A percentile compares a stretch with the other conserved stretches of the same genome.
phyloP scores from a whole-genome alignment of 2,329 filamentous ascomycete genomes.

The Pleurostoma richardsiae region DNA sequence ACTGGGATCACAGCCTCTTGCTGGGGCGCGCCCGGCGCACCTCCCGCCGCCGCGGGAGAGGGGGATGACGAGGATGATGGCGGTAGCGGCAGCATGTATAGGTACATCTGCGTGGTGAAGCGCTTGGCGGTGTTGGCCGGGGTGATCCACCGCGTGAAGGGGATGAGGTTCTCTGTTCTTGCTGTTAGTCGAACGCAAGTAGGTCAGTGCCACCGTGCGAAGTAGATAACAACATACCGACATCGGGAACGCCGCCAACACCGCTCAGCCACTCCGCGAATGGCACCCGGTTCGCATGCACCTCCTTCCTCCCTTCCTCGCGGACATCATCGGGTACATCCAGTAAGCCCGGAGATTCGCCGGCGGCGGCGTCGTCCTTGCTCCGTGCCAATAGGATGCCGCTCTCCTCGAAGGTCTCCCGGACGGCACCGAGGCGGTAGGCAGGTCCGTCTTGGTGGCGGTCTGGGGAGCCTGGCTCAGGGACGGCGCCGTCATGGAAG shows the following conservation, averaged over 20 bases:
- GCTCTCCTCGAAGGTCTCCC: conserved; percentile 94
- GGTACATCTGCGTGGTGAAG: conserved; percentile 95
- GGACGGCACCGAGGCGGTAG: conserved; percentile 78
- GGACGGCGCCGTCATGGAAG: conserved; percentile 65
- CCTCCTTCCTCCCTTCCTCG: conserved; percentile 59
- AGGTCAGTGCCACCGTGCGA: not conserved
- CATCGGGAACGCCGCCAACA: conserved; percentile 59
- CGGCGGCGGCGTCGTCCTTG: conserved; percentile 30
- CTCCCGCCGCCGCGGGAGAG: conserved; percentile 7
- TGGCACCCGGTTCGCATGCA: conserved; percentile 60
- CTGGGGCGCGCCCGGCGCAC: conserved; percentile 28
- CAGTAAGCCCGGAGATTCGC: conserved; percentile 39
- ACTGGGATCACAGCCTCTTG: conserved; percentile 57
- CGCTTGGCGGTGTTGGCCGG: conserved; percentile 66
- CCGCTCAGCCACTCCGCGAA: conserved; percentile 62
- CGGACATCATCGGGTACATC: conserved; percentile 54
- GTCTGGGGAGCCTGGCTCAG: conserved; percentile 36
- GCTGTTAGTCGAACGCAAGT: not conserved
- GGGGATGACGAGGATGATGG: not conserved
- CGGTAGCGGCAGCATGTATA: conserved; percentile 76
- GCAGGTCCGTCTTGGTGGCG: conserved; percentile 66
- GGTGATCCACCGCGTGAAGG: conserved; percentile 91
- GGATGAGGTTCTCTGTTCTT: conserved; percentile 56
- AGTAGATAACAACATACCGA: conserved; percentile 40
- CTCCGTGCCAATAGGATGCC: conserved; percentile 71